Conservation (phyloP, 2,329 filamentous ascomycete species). For the Aspergillus aculeatinus region DNA sequence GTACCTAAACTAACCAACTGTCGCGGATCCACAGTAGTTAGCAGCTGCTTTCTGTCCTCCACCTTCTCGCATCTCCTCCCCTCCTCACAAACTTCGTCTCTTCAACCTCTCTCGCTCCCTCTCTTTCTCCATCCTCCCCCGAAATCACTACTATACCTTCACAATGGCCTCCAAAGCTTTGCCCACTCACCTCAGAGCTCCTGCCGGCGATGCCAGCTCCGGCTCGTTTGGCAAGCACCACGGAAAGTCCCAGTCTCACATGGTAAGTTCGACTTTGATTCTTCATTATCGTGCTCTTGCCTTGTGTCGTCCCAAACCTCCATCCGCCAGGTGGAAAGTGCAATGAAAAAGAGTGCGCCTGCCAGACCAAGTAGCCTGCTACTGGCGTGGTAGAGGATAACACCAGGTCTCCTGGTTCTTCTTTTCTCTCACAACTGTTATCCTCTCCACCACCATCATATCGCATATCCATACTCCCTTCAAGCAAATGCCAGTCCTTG, state of each 20-base stretch:
- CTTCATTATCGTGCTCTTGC: background rate
- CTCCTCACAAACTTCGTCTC: no score
- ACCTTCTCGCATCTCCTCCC: background rate
- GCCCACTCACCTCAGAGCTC: slow-evolving; percentile 71
- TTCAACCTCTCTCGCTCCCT: background rate
- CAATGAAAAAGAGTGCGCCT: background rate
- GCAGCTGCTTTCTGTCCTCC: background rate
- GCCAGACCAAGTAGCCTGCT: background rate
- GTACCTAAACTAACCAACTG: background rate
- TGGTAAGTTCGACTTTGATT: slow-evolving; percentile 45
- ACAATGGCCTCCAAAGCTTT: slow-evolving; percentile 75
- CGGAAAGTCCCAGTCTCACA: slow-evolving; percentile 56
- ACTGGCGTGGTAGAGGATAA: background rate
- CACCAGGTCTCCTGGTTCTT: background rate
- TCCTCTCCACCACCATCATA: background rate
- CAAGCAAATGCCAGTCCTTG: background rate
- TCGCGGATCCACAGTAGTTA: background rate
- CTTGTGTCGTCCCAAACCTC: background rate
- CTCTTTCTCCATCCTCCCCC: background rate
- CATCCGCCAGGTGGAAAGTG: background rate
- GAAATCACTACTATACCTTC: slow-evolving; percentile 3
- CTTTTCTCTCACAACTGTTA: background rate
- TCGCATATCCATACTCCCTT: background rate
- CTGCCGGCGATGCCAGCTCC: slow-evolving; percentile 52
- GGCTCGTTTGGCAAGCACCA: slow-evolving; percentile 50